Evolutionary conservation across 495 filamentous ascomycete genomes (phyloP), one percentile per base, ranked within the genome.

Genomic region (Xylaria intraflava): DNA sequence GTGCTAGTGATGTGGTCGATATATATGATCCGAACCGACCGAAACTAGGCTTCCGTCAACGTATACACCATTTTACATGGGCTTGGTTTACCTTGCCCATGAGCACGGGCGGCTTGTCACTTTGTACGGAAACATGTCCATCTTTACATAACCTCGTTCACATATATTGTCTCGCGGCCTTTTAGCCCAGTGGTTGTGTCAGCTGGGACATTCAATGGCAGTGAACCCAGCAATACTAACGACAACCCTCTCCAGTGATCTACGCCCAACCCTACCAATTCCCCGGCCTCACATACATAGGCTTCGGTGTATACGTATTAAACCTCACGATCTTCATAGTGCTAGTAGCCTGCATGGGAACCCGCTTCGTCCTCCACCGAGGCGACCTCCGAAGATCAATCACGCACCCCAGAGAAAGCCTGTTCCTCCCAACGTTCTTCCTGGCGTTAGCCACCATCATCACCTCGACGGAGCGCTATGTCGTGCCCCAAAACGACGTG

Each of bases 401-500:
- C 44, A 73, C 72, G 0, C 81, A 84, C 41, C 78, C 83, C 2
- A 67, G 76, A 22, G 85, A 89, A 62, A 77, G 80, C 6, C 76
- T 87, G 42, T 88, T 87, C 75, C 77, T 87, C 43, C 75, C 81
- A 27, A 82, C 83, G 9, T 84, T 86, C 65, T 85, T 81, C 67
- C 71, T 89, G 19, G 79, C 81, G 0, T 55, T 86, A 12, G 80
- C 83, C 16, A 83, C 82, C 29, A 74, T 86, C 43, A 75, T 88
- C 42, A 74, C 73, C 22, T 78, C 81, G 29, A 76, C 81, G 0
- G 75, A 80, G 22, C 70, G 72, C 10, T 87, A 86, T 64, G 82
- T 80, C 46, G 65, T 83, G 52, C 65, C 72, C 46, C 44, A 66
- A 50, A 59, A 69, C 58, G 60, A 71, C 7, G 55, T 56, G 1